Evolutionary conservation across 108 stramenopile species (phyloP).

Genomic region (Cyclotella baltica): DNA sequence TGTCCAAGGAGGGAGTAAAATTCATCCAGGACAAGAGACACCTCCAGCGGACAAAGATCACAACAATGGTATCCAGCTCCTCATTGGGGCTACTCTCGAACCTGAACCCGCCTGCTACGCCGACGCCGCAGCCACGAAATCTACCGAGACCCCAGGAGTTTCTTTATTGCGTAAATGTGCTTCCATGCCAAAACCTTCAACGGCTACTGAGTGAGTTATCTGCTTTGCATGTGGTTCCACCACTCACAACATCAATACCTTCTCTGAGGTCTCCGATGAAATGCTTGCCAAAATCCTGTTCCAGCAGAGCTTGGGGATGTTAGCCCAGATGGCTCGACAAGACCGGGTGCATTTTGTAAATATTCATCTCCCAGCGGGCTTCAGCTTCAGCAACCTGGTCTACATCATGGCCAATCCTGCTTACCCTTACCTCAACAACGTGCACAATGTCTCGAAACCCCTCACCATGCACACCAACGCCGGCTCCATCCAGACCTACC

Average conservation of each 20-base stretch:
- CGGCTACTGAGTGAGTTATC: background rate
- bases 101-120: background rate
- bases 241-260: background rate
- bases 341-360: too few relatives aligned
- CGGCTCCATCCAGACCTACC: constrained; percentile 4
- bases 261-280: background rate
- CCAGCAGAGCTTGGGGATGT: background rate
- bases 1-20: background rate
- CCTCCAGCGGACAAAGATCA: background rate
- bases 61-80: background rate
- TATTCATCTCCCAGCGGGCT: too few relatives aligned
- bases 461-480: constrained; percentile 23
- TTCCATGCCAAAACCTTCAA: too few relatives aligned
- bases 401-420: constrained; percentile 33
- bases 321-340: too few relatives aligned
- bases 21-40: background rate
- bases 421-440: constrained; percentile 18
- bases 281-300: background rate
- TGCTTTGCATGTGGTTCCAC: background rate
- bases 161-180: too few relatives aligned
- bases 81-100: background rate
- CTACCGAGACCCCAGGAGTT: too few relatives aligned
- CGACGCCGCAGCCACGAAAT: too few relatives aligned
- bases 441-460: background rate
- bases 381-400: background rate